phyloP scores from a whole-genome alignment of 1,139 yeast genomes.

The Blastobotrys capitulatus region DNA sequence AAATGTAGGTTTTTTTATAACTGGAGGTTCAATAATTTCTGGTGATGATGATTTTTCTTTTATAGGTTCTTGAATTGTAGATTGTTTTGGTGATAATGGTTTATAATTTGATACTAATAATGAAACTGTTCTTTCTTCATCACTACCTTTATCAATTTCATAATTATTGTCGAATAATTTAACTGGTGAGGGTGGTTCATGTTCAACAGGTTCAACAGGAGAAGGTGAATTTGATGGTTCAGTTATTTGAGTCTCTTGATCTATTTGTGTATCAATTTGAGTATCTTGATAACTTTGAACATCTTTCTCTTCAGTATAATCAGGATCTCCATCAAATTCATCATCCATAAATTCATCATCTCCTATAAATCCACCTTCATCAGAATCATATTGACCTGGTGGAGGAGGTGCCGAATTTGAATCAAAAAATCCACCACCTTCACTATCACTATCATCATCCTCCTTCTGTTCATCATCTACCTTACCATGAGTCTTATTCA shows the following conservation, averaged over 20 bases:
- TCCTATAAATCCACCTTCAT: no score
- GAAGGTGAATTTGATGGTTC: neutral
- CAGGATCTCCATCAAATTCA: neutral
- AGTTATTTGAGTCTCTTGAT: conserved; percentile 8
- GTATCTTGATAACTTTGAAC: conserved; percentile 1
- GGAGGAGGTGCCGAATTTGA: neutral
- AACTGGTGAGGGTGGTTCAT: no score
- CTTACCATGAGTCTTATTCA: conserved; percentile 62
- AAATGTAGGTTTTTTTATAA: neutral
- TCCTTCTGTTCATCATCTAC: conserved; percentile 27
- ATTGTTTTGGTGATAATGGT: neutral
- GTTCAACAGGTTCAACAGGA: neutral
- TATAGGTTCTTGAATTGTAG: neutral
- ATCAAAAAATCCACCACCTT: conserved; percentile 12
- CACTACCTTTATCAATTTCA: neutral
- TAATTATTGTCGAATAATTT: neutral
- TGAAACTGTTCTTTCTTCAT: neutral
- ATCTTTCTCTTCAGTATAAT: neutral
- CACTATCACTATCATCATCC: conserved; percentile 5
- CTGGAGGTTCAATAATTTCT: neutral
- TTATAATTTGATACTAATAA: neutral
- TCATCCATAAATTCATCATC: neutral
- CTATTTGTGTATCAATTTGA: conserved; percentile 4
- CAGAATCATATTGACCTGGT: neutral
- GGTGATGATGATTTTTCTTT: neutral